Evolutionary conservation across 805 yeast genomes (phyloP).

Genomic region (Starmerella potacharoeniae): DNA sequence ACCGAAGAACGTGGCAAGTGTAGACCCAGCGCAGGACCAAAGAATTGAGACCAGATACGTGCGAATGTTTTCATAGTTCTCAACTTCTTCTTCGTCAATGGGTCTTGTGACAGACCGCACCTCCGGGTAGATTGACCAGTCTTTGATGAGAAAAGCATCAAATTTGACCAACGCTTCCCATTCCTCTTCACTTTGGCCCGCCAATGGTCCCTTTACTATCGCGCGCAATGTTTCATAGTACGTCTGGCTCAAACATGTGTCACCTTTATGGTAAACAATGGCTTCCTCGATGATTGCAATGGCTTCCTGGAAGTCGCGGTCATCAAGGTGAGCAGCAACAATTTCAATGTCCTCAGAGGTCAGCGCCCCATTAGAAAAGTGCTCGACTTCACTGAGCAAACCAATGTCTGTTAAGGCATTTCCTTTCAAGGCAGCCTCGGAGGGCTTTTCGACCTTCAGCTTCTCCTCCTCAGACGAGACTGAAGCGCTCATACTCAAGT

Average conservation of each 20-base stretch:
- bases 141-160: slow-evolving; percentile 35
- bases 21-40: slow-evolving; percentile 42
- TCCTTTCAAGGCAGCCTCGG: neutral
- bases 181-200: slow-evolving; percentile 18
- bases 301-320: slow-evolving; percentile 31
- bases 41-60: slow-evolving; percentile 40
- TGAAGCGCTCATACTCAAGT: neutral
- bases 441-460: neutral
- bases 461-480: neutral
- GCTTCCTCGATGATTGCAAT: slow-evolving; percentile 33
- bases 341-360: slow-evolving; percentile 14
- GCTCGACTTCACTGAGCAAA: slow-evolving; percentile 3
- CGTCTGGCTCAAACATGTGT: slow-evolving; percentile 36
- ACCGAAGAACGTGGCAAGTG: slow-evolving; percentile 33
- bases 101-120: slow-evolving; percentile 47
- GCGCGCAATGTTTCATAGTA: slow-evolving; percentile 31
- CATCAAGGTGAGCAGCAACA: slow-evolving; percentile 19
- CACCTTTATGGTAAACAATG: slow-evolving; percentile 35
- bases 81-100: slow-evolving; percentile 33
- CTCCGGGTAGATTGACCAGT: slow-evolving; percentile 50
- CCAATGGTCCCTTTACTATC: slow-evolving; percentile 18
- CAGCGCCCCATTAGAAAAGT: slow-evolving; percentile 6
- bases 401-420: neutral
- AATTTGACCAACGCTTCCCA: slow-evolving; percentile 23
- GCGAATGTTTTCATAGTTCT: slow-evolving; percentile 38